Evolutionary conservation across 768 basidiomycete genomes (phyloP), one percentile per base, ranked within the genome.

Genomic region (Leccinum fibrillosum): DNA sequence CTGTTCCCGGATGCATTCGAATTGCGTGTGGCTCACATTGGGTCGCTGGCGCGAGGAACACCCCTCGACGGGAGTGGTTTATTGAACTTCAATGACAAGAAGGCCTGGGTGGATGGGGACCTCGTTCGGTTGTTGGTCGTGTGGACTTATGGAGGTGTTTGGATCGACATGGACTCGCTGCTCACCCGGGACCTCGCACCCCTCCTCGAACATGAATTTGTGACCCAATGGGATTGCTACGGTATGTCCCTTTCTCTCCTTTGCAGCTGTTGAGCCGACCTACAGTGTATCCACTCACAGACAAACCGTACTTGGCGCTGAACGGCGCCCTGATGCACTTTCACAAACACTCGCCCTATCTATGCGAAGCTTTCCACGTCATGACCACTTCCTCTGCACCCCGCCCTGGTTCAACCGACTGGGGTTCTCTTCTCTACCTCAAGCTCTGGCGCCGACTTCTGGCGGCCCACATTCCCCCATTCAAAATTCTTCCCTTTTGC

Each of bases 181-280:
- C 77, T 98, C 61, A 96, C 93, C 48, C 78, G 96, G 55, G 91
- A 94, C 74, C 75, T 98, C 34, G 78, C 86, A 3, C 94, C 95
- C 9, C 77, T 98, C 55, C 80, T 90, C 6, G 95, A 97, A 71
- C 89, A 92, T 66, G 96, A 99, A 73, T 99, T 95, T 69, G 92
- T 98, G 10, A 96, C 93, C 2, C 94, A 99, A 67, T 99, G 96
- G 96, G 96, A 99, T 69, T 98, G 96, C 71, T 98, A 98, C 66
- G 92, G 95, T 94, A 69, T 45, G 85, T 56, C 17, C 15, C 12
- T 49, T 5, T 15, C 26, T n/a, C 23, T 9, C 15, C 32, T 56
- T 17, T 34, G 10, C 21, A 7, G 34, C 13, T 8, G 23, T 30
- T 4, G 35, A 37, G 12, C 42, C 17, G 15, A 17, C 23, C 26